Percentiles rank a stretch among this genome's conserved stretches.
Conservation (phyloP, 805 yeast genomes). For the Ogataea paraovalis region DNA sequence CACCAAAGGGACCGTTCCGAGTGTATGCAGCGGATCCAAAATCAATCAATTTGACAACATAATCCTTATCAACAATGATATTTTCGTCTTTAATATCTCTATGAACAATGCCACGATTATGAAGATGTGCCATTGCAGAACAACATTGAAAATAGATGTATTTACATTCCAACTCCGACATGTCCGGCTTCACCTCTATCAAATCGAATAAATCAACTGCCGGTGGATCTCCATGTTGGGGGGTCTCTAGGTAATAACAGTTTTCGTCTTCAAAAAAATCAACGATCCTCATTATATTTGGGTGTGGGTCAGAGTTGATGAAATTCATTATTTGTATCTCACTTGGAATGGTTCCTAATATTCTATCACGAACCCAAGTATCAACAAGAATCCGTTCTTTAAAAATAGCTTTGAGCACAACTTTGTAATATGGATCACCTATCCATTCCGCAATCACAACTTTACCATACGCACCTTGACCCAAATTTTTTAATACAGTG, state of each 20-base stretch:
- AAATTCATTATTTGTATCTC: constrained; percentile 91
- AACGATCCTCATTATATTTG: constrained; percentile 76
- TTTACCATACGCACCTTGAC: constrained; percentile 96
- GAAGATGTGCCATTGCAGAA: constrained; percentile 77
- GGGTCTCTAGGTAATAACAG: constrained; percentile 87
- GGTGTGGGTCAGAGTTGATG: constrained; percentile 75
- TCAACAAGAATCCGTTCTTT: constrained; percentile 92
- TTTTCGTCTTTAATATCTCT: constrained; percentile 95
- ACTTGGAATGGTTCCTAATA: constrained; percentile 90
- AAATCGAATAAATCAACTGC: constrained; percentile 91
- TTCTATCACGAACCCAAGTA: constrained; percentile 94
- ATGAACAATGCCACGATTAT: constrained; percentile 82
- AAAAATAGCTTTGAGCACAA: constrained; percentile 83
- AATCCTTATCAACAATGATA: constrained; percentile 78
- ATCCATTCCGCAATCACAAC: constrained; percentile 76
- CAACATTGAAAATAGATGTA: constrained; percentile 76
- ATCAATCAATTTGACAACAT: constrained; percentile 81
- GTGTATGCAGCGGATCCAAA: constrained; percentile 94
- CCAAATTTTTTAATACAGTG: constrained; percentile 68
- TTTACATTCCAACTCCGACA: constrained; percentile 76
- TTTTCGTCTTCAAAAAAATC: constrained; percentile 92
- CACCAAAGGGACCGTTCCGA: constrained; percentile 91
- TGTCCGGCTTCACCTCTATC: constrained; percentile 78
- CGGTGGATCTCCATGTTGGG: constrained; percentile 84
- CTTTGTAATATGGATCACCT: constrained; percentile 56